Evolutionary conservation across 75 land plant species (phyloP), one percentile per base, ranked within the genome.

Genomic region (Picea sitchensis): DNA sequence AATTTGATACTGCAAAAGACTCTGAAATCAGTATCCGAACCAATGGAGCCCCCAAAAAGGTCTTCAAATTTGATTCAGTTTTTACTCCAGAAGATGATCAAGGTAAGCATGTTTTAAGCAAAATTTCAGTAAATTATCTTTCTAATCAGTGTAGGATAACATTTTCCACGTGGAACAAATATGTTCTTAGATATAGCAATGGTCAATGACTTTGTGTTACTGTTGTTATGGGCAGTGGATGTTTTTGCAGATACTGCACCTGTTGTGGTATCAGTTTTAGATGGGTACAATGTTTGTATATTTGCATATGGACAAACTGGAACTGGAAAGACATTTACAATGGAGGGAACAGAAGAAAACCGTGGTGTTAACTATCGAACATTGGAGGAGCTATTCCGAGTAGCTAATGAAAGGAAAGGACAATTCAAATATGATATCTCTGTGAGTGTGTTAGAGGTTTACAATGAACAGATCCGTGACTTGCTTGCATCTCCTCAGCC

Each of bases 261-360:
- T 64, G 81, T 95, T 62, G 99, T 90, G 23, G 83, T 85, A 5
- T 98, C 99, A 23, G 98, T 95, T 1, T 64, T 98, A 78, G 99
- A 98, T 85, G 99, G 99, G 15, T 98, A 85, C 87, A 98, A 95
- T 85, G 99, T 95, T 21, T 98, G 96, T 84, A 95, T 98, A 73
- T 95, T 98, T 84, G 99, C 99, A 21, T 98, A 98, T 79, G 99
- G 99, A 59, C 99, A 98, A 80, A 98, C 99, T 13, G 99, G 99
- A 62, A 95, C 98, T 1, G 99, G 99, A 23, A 98, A 98, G 77
- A 95, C 99, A 32, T 98, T 95, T 74, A 98, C 99, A 59, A 98
- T 98, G 99, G 96, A 95, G 79, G 99, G 99, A 5, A 87, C 89
- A 23, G 78, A 85, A 68, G 87, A 77, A 63, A 87, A 87, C 59